Base-by-base conservation (phyloP, 106 monocot genomes). In the Phalaenopsis equestris region DNA sequence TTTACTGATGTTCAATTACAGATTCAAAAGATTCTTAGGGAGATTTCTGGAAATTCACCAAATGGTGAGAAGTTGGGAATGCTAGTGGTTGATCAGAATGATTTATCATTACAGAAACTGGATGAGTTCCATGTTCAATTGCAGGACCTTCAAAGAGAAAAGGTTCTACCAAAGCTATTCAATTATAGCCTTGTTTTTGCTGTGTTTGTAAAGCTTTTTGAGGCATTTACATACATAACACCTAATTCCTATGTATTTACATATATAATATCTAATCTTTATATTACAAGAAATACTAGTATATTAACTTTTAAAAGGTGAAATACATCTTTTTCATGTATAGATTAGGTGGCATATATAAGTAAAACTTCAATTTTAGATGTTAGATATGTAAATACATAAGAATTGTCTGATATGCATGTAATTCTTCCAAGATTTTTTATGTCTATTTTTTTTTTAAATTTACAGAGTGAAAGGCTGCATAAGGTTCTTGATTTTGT, bases 141-240 rank as follows among this genome's bases (percentile, higher is more conserved):
- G 9, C 88, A 87, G 67, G 96, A 92, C 64, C 89, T 97, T 80
- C 96, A 94, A 77, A 92, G 89, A 85, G 96, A 97, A 82, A 97
- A 97, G 93, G 96, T 97, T 10, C 3, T 56, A 8, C 39, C 55
- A 17, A 72, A 56, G 43, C 24, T 73, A 42, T 43, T 24, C 24
- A 49, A 14, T 11, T 57, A 73, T 21, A 0, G 10, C 23, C 1
- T 42, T 61, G 12, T 74, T 21, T n/a, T 78, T 82, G 4, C 48
- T 64, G 70, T 39, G 70, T 39, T 18, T 74, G n/a, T 5, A 46
- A 56, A 30, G 48, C 42, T 17, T 21, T 75, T 48, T 61, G 30
- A 30, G 30, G 30, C 30, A 30, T 30, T 30, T 30, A 30, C 30
- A 30, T 30, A 30, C 30, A 30, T 30, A 30, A 30, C 30, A 30